phyloP scores from a whole-genome alignment of 1,139 yeast species.

The Scheffersomyces segobiensis region DNA sequence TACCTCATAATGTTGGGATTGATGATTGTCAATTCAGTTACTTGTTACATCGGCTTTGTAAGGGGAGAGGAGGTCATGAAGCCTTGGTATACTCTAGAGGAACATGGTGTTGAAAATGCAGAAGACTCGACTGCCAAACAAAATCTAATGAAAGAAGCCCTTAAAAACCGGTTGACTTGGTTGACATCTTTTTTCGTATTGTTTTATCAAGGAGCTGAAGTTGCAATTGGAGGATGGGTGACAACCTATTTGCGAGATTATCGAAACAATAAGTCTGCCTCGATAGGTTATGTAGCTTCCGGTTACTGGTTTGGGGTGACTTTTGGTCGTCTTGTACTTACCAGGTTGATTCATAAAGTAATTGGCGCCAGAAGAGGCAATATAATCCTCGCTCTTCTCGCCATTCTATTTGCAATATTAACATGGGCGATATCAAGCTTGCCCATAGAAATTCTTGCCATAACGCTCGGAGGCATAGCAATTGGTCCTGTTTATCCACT shows the following conservation, averaged over 20 bases:
- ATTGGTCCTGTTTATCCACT: conserved; percentile 60
- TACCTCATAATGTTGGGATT: conserved; percentile 15
- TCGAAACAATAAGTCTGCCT: conserved; percentile 44
- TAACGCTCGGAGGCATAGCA: conserved; percentile 47
- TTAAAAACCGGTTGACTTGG: conserved; percentile 53
- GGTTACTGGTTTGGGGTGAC: conserved; percentile 77
- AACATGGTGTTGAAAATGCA: background rate
- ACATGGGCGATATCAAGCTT: conserved; percentile 47
- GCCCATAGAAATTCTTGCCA: conserved; percentile 27
- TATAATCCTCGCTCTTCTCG: conserved; percentile 27
- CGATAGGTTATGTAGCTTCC: conserved; percentile 65
- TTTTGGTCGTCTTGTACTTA: conserved; percentile 54
- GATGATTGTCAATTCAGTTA: conserved; percentile 10
- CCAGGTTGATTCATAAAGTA: conserved; percentile 38
- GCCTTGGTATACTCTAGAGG: conserved; percentile 8
- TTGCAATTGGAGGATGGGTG: conserved; percentile 70
- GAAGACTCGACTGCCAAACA: conserved; percentile 5
- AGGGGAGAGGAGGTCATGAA: conserved; percentile 14
- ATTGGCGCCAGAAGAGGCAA: conserved; percentile 54
- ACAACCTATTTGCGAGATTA: conserved; percentile 62
- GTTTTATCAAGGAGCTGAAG: conserved; percentile 70
- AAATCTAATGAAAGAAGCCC: conserved; percentile 22
- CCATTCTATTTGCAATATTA: conserved; percentile 40
- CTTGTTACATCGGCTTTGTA: conserved; percentile 10
- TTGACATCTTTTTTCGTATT: conserved; percentile 52